Base-by-base conservation (phyloP, 2,329 filamentous ascomycete species). In the Claviceps sp. region DNA sequence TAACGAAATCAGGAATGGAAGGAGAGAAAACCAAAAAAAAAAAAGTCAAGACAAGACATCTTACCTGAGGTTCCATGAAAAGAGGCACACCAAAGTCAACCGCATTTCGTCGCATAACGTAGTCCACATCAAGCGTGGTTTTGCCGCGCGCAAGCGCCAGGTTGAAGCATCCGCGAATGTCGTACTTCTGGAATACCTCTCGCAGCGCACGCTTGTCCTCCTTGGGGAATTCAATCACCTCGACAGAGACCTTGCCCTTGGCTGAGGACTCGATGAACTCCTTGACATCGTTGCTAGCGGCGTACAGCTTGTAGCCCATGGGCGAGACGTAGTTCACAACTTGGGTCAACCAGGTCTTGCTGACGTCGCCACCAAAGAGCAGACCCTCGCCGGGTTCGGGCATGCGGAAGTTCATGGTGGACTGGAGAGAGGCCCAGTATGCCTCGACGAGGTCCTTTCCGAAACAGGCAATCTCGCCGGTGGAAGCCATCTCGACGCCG, bases 401-500 rank as follows among this genome's bases (percentile, higher is more conserved):
- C 63, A 96, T 81, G 61, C 90, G 88, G 87, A 97, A 97, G 81
- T 97, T 98, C 91, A 97, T 98, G 62, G 88, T 91, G 20, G 88
- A 93, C 72, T 98, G 93, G 56, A 95, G 76, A 18, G 90, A 94
- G 26, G 90, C 78, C 93, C 93, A 98, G 81, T 98, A 98, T 51
- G 93, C 93, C 68, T 98, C 93, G 48, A 97, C 78, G 11, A 98
- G 80, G 64, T 96, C 78, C 74, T 93, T 95, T 57, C 93, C 93
- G 72, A 98, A 98, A 75, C 93, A 97, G 59, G 93, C 93, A 78
- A 98, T 95, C 73, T 98, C 93, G 69, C 93, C 93, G 18, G 93
- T 98, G 58, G 84, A 89, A 45, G 88, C 77, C 93, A 98, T 98
- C 72, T 98, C 93, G 53, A 98, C 93, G 54, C 93, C 93, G 55